Percentiles rank a stretch among this genome's conserved stretches.
phyloP scores from a whole-genome alignment of 2,329 filamentous ascomycete species.

The Alternaria conjuncta region DNA sequence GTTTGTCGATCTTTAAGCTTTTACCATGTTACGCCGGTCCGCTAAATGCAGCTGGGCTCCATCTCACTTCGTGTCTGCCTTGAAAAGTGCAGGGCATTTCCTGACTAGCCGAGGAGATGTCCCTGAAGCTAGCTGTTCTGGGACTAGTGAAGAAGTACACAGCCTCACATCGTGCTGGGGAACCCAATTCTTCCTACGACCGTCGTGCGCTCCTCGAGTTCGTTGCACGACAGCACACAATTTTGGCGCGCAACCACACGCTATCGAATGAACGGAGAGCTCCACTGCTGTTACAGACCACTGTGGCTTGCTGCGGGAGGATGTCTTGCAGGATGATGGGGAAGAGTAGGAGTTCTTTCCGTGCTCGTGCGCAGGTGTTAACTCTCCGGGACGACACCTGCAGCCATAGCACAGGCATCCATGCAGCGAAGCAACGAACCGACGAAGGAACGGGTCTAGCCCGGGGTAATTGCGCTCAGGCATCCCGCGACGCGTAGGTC shows the following conservation, averaged over 20 bases:
- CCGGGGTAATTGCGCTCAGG: background rate
- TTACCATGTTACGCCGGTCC: background rate
- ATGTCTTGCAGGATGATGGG: background rate
- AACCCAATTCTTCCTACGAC: background rate
- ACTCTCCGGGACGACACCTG: too few species aligned
- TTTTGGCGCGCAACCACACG: rapidly evolving
- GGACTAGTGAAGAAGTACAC: background rate
- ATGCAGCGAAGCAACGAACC: background rate
- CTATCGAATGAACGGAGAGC: background rate
- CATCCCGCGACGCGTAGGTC: constrained; percentile 3
- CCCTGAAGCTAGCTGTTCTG: background rate
- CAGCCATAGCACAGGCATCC: background rate
- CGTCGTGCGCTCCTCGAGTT: background rate
- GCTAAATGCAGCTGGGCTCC: background rate
- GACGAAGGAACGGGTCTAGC: background rate
- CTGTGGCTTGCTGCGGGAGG: too few species aligned
- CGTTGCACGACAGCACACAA: background rate
- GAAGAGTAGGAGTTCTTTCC: background rate
- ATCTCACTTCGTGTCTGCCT: background rate
- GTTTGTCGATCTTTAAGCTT: background rate
- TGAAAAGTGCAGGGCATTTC: background rate
- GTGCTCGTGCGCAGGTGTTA: background rate
- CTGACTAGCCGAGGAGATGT: background rate
- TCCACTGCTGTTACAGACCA: too few species aligned
- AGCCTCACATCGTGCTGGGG: background rate